Conservation (phyloP, 2,329 filamentous ascomycete species). For the Ophiostoma piceae region DNA sequence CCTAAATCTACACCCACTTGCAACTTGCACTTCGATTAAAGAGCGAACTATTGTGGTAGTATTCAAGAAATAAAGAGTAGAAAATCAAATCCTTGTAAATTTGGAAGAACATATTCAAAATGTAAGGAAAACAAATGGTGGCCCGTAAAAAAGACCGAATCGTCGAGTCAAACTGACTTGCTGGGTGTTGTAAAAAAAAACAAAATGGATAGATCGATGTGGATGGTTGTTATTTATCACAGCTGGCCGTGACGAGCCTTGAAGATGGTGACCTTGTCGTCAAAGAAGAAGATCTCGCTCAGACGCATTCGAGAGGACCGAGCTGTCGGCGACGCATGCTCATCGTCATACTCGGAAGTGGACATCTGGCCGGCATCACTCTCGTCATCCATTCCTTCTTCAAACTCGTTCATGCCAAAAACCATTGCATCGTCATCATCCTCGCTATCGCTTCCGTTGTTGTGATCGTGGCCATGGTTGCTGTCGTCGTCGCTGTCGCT, state of each 20-base stretch:
- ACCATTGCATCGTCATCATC: neutral
- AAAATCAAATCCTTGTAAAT: too few species aligned
- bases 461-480: neutral
- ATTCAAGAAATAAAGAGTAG: too few species aligned
- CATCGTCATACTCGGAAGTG: neutral
- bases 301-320: conserved; percentile 36
- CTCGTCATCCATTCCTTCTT: neutral
- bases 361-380: neutral
- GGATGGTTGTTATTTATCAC: neutral
- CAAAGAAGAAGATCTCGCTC: conserved; percentile 76
- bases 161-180: too few species aligned
- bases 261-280: conserved; percentile 77
- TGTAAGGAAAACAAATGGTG: too few species aligned
- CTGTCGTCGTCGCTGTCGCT: neutral
- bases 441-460: conserved; percentile 1
- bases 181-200: neutral
- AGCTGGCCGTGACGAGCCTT: conserved; percentile 62
- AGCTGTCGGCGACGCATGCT: neutral
- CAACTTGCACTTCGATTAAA: too few species aligned
- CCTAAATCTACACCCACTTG: neutral
- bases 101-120: too few species aligned
- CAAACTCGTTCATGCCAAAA: neutral
- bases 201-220: neutral
- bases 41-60: too few species aligned
- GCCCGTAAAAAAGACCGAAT: too few species aligned